Evolutionary conservation across 192 early-diverging fungal genomes (phyloP).

Genomic region (Podila minutissima): DNA sequence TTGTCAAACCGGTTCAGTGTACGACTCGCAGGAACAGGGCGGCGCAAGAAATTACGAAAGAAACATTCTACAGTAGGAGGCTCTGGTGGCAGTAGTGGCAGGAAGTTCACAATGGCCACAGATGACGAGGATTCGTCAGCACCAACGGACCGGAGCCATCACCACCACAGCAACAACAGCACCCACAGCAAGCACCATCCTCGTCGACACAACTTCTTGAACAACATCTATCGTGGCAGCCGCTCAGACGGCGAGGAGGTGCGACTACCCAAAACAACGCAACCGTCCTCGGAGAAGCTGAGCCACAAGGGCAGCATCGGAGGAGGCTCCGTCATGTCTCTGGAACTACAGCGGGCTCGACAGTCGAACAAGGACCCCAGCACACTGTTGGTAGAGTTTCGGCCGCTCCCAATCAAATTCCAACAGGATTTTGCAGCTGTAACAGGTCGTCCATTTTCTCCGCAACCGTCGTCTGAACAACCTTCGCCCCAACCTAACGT

Average conservation of each 20-base stretch:
- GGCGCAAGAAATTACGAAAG: constrained; percentile 29
- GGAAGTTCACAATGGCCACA: constrained; percentile 4
- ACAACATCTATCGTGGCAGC: constrained; percentile 17
- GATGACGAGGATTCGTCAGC: constrained; percentile 41
- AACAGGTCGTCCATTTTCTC: neutral
- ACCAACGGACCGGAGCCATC: neutral
- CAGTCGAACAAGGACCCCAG: constrained; percentile 16
- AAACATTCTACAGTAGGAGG: constrained; percentile 10
- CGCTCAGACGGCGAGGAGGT: constrained; percentile 20
- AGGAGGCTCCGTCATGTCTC: constrained; percentile 3
- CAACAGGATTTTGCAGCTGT: constrained; percentile 8
- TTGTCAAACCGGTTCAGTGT: constrained; percentile 11
- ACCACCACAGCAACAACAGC: neutral
- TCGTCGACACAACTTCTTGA: constrained; percentile 5
- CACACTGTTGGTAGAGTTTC: constrained; percentile 17
- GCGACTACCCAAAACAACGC: neutral
- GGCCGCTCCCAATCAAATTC: constrained; percentile 17
- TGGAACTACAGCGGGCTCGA: constrained; percentile 19
- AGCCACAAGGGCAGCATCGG: neutral
- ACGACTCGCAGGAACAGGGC: constrained; percentile 15
- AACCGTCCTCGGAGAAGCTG: neutral
- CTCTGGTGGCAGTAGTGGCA: neutral
- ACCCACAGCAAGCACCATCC: neutral
- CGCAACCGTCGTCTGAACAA: neutral
- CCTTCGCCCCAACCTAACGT: neutral